These are phyloP conservation scores for Erythrophleum ivorense DNA, from an alignment of 331 rosid genomes.

Conservation along the genomic window DNA sequence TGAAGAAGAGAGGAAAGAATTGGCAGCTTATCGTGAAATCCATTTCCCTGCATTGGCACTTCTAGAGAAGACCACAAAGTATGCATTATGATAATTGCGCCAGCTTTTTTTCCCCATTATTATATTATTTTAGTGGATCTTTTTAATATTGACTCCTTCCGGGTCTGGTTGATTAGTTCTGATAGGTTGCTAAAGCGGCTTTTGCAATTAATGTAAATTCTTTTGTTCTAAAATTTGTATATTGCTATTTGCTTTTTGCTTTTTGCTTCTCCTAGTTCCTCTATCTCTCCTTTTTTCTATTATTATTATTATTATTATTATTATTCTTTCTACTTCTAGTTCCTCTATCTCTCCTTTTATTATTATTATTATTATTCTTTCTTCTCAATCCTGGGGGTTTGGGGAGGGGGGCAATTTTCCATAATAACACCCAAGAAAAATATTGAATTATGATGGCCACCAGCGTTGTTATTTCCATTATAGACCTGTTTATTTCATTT, in stretches of 20 bases:
- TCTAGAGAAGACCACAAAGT: conserved; percentile 71
- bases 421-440: background rate
- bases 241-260: background rate
- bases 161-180: background rate
- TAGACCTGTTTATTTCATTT: background rate
- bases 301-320: background rate
- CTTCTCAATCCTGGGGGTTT: background rate
- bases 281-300: background rate
- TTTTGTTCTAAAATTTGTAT: background rate
- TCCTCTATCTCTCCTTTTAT: background rate
- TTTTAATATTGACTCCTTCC: background rate
- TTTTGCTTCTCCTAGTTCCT: background rate
- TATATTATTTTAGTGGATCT: background rate
- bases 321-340: background rate
- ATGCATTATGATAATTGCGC: conserved; percentile 43
- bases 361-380: background rate
- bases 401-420: background rate
- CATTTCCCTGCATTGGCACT: conserved; percentile 88
- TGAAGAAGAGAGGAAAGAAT: conserved; percentile 83
- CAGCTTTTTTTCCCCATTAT: conserved; percentile 12
- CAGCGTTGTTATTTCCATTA: background rate
- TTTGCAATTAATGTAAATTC: background rate
- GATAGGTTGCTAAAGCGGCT: background rate
- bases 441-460: background rate
- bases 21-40: conserved; percentile 87